These are phyloP conservation scores for Colletotrichum australisinense DNA, from an alignment of 2,329 filamentous ascomycete species.

Conservation along the genomic window DNA sequence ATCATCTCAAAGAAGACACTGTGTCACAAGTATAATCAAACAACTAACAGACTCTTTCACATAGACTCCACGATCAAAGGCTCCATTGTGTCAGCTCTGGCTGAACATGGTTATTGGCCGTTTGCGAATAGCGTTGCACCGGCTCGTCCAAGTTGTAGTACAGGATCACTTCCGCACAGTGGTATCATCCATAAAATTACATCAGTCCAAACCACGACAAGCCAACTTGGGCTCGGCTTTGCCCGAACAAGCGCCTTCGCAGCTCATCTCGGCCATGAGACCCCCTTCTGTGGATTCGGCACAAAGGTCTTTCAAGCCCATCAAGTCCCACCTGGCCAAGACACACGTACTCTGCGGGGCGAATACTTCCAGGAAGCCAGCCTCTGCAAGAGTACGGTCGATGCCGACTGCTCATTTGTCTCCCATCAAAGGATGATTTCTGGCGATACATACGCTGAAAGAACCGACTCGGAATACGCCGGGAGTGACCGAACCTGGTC, in stretches of 20 bases:
- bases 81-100: not conserved
- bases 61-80: not conserved
- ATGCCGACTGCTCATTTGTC: not conserved
- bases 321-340: not conserved
- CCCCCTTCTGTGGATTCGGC: not conserved
- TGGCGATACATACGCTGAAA: not conserved
- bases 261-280: not conserved
- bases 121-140: not conserved
- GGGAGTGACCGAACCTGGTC: not conserved
- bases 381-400: not conserved
- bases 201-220: not conserved
- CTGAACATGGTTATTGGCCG: not conserved
- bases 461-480: not conserved
- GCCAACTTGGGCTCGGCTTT: not conserved
- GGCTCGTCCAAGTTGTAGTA: not conserved
- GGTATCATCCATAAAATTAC: not conserved
- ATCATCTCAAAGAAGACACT: not conserved
- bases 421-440: not conserved
- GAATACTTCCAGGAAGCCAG: not conserved
- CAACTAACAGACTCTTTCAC: not conserved
- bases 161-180: not conserved
- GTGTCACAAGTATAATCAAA: not conserved
- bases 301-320: not conserved
- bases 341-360: too few species aligned
- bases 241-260: not conserved